Evolutionary conservation across 805 yeast genomes (phyloP).

Genomic region (Candida gorgasii): DNA sequence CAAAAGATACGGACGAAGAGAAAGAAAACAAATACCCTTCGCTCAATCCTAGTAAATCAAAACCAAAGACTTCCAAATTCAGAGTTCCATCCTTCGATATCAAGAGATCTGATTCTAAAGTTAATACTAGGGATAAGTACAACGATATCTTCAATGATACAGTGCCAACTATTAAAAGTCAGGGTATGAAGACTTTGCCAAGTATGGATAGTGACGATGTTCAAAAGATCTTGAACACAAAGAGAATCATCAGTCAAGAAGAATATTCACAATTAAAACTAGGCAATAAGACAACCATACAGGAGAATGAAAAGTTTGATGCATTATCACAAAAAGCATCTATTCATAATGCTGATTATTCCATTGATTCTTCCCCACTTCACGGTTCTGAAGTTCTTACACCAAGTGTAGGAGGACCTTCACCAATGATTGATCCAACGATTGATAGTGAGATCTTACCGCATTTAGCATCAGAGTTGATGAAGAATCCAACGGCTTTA

Average conservation of each 20-base stretch:
- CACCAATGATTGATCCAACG: constrained; percentile 5
- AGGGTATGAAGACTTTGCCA: constrained; percentile 50
- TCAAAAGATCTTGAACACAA: constrained; percentile 38
- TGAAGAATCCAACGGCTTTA: constrained; percentile 30
- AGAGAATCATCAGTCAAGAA: constrained; percentile 40
- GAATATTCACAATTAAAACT: constrained; percentile 39
- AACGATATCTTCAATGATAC: constrained; percentile 29
- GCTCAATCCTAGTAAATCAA: constrained; percentile 2
- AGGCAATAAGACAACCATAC: constrained; percentile 28
- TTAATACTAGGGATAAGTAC: constrained; percentile 39
- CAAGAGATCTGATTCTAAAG: constrained; percentile 33
- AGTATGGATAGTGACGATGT: constrained; percentile 50
- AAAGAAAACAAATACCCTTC: constrained; percentile 5
- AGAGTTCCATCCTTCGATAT: constrained; percentile 46
- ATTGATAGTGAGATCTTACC: constrained; percentile 25
- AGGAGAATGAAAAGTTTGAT: constrained; percentile 26
- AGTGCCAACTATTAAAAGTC: constrained; percentile 36
- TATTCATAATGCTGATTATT: constrained; percentile 26
- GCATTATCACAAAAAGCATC: constrained; percentile 35
- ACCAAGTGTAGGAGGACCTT: not conserved
- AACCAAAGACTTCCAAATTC: constrained; percentile 29
- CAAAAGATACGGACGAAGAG: not conserved
- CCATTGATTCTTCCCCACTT: constrained; percentile 13
- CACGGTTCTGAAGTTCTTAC: too few species aligned
- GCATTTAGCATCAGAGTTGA: constrained; percentile 39